phyloP scores from a whole-genome alignment of 139 green algal species.

The Deuterostichococcus epilithicus region DNA sequence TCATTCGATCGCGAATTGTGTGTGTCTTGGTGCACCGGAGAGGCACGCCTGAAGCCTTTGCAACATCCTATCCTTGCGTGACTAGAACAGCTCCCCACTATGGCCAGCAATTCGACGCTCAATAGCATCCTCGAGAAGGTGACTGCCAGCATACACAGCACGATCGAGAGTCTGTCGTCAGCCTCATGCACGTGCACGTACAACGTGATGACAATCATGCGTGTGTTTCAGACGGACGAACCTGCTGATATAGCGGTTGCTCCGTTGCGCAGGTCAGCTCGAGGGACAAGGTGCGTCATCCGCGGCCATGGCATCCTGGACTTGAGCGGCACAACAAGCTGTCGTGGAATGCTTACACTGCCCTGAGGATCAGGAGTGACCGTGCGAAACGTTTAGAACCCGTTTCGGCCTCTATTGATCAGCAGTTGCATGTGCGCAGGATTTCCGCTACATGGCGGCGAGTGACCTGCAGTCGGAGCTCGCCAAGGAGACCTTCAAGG shows the following conservation, averaged over 20 bases:
- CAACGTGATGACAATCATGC: too few relatives aligned
- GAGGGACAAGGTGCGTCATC: background rate
- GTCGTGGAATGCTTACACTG: background rate
- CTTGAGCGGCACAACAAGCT: too few relatives aligned
- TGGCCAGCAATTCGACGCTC: too few relatives aligned
- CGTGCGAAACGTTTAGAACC: background rate
- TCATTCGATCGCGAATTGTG: too few relatives aligned
- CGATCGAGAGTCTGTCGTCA: background rate
- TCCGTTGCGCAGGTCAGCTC: background rate
- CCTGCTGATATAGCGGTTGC: background rate
- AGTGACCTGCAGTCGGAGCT: slow-evolving; percentile 88
- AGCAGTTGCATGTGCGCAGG: slow-evolving; percentile 8
- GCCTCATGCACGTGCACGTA: background rate
- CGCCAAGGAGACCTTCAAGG: slow-evolving; percentile 66
- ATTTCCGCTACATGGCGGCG: slow-evolving; percentile 88
- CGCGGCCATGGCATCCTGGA: too few relatives aligned
- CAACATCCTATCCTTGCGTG: too few relatives aligned
- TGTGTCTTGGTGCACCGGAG: too few relatives aligned
- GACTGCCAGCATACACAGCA: background rate
- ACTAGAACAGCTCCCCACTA: too few relatives aligned
- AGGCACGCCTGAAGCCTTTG: too few relatives aligned
- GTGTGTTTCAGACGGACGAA: too few relatives aligned
- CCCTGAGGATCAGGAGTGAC: background rate
- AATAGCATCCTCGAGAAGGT: background rate
- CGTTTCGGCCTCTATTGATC: background rate